Evolutionary conservation across 345 rosid genomes (phyloP).

Genomic region (Euphorbia peplus): DNA sequence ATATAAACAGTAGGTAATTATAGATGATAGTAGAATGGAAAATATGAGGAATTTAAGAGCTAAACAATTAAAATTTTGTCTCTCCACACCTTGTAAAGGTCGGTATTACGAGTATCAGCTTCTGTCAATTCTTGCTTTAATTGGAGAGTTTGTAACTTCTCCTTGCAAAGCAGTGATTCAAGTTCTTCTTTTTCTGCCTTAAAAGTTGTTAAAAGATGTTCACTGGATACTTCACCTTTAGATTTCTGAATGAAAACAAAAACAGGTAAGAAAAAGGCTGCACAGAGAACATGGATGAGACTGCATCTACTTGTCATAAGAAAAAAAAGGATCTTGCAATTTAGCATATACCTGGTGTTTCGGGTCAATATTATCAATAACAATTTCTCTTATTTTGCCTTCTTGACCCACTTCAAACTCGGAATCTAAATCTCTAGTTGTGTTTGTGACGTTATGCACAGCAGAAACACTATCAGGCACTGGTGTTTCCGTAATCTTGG

Average conservation of each 20-base stretch:
- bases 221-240: constrained; percentile 46
- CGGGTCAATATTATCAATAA: constrained; percentile 59
- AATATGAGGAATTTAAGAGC: background rate
- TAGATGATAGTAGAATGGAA: background rate
- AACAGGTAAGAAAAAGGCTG: no score
- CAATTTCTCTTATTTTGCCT: constrained; percentile 85
- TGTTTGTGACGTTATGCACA: constrained; percentile 53
- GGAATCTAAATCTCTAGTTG: constrained; percentile 80
- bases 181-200: constrained; percentile 82
- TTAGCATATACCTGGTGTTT: constrained; percentile 55
- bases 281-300: background rate
- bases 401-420: constrained; percentile 74
- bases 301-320: no score
- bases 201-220: constrained; percentile 43
- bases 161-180: constrained; percentile 65
- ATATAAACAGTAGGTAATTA: background rate
- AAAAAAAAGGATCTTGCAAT: background rate
- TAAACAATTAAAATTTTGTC: background rate
- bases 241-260: constrained; percentile 41
- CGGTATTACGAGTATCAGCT: constrained; percentile 68
- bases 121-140: constrained; percentile 74
- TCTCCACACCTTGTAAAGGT: constrained; percentile 67
- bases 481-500: constrained; percentile 52
- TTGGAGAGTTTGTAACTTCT: constrained; percentile 60
- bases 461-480: constrained; percentile 83